Base-by-base conservation (phyloP, 306 rosid genomes). In the Quercus robur region DNA sequence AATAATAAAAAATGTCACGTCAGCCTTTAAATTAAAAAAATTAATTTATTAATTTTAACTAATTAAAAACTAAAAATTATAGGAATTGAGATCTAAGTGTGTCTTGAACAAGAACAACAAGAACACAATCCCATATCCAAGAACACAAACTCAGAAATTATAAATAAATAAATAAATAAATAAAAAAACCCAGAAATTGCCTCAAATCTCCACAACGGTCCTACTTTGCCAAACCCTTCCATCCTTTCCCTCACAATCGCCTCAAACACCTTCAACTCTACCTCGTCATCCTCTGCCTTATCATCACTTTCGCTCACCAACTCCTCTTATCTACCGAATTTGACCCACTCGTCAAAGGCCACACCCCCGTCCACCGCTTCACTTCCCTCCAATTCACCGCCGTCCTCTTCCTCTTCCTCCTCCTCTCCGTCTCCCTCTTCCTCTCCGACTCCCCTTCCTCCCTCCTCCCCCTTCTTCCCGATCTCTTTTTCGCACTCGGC, bases 301-400 rank as follows among this genome's bases (percentile, higher is more conserved):
- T 84, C 17, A 1, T 93, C 7, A 88, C 93, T 71, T 74, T 91
- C 63, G 41, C 71, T 81, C 93, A 95, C 81, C 88, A 87, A 41
- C 80, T 84, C 81, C 28, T 87, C 63, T 68, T 85, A 66, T 90
- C 99, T 75, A 72, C 83, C 25, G 91, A 88, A 25, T 73, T 89
- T 8, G 99, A 91, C 52, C 94, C 94, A 0, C 87, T 95, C 33
- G 84, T 93, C 67, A 89, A 88, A n/a, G 97, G 97, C 38, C 81
- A 85, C 72, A 84, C 99, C 75, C 96, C 97, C 1, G 98, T 95
- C 78, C 97, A 90, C 91, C 92, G 62, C 59, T 78, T 95, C 83
- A 70, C 86, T 57, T 88, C 99, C 51, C 97, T 95, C 72, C 99
- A 91, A 70, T 88, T 86, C 64, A 91, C 93, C 66, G 82, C 97